Conservation (phyloP, 139 green algal genomes). For the Chlorella vulgaris region DNA sequence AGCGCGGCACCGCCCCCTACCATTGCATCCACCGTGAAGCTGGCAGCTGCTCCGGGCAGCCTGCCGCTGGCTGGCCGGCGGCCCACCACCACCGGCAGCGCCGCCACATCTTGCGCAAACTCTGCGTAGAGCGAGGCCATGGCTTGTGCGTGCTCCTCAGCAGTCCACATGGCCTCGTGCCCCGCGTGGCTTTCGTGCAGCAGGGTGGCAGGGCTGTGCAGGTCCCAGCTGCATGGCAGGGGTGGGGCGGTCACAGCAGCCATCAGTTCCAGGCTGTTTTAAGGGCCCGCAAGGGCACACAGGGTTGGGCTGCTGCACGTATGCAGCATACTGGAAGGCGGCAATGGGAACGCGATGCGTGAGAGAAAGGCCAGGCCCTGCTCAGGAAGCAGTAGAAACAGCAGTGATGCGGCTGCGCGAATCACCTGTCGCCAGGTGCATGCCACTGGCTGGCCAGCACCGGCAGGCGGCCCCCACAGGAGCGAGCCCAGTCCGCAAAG, state of each 20-base stretch:
- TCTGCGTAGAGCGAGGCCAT: constrained; percentile 56
- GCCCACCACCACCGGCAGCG: constrained; percentile 90
- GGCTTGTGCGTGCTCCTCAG: constrained; percentile 23
- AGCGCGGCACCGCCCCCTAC: constrained; percentile 90
- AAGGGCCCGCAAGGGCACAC: background rate
- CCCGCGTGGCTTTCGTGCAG: constrained; percentile 29
- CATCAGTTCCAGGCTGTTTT: too few relatives aligned
- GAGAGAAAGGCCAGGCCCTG: too few relatives aligned
- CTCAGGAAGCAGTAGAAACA: too few relatives aligned
- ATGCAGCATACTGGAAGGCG: too few relatives aligned
- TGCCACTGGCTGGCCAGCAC: constrained; percentile 37
- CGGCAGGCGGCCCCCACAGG: background rate
- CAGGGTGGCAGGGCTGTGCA: background rate
- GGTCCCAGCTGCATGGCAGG: background rate
- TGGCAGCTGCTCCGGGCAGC: constrained; percentile 78
- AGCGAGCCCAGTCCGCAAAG: constrained; percentile 8
- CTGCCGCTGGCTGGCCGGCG: constrained; percentile 84
- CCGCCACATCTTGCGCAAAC: constrained; percentile 73
- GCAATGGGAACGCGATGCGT: too few relatives aligned
- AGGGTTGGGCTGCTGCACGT: too few relatives aligned
- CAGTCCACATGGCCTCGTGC: background rate
- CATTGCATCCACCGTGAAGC: constrained; percentile 97
- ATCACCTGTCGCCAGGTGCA: background rate
- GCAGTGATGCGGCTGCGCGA: too few relatives aligned
- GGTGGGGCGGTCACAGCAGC: background rate